Percentiles rank a stretch among this genome's conserved stretches.
Evolutionary conservation across 257 asterid genomes (phyloP).

Genomic region (Solanum chaucha): DNA sequence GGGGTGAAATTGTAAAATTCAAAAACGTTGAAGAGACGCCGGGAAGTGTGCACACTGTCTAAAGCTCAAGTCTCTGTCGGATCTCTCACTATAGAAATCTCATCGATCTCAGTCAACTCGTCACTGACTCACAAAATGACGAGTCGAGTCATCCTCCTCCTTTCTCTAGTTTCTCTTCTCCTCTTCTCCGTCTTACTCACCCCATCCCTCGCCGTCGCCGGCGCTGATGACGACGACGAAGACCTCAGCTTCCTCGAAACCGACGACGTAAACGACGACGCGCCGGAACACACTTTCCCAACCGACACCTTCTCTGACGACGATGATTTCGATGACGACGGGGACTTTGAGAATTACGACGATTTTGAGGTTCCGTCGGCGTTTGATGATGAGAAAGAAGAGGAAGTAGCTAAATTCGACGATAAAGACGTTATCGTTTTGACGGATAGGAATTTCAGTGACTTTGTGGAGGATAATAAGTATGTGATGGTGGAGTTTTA

Average conservation of each 20-base stretch:
- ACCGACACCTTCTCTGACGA: background rate
- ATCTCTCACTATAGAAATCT: background rate
- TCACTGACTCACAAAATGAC: slow-evolving; percentile 4
- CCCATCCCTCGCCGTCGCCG: slow-evolving; percentile 9
- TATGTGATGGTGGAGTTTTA: slow-evolving; percentile 91
- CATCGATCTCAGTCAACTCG: background rate
- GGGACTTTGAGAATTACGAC: slow-evolving; percentile 32
- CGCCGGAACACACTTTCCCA: background rate
- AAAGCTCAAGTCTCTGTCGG: background rate
- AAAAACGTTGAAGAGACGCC: background rate
- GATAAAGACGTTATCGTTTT: slow-evolving; percentile 75
- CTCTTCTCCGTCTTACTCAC: slow-evolving; percentile 11
- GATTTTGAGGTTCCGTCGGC: slow-evolving; percentile 35
- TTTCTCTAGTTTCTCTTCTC: slow-evolving; percentile 18
- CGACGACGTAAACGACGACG: slow-evolving; percentile 27
- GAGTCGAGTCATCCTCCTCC: slow-evolving; percentile 13
- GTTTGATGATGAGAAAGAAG: slow-evolving; percentile 21
- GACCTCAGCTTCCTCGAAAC: slow-evolving; percentile 71
- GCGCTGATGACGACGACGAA: slow-evolving; percentile 37
- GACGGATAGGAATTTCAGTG: slow-evolving; percentile 57
- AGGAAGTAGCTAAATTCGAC: slow-evolving; percentile 45
- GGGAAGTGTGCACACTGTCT: background rate
- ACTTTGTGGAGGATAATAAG: slow-evolving; percentile 45
- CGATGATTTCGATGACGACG: slow-evolving; percentile 34
- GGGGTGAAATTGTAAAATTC: background rate